Evolutionary conservation across 495 filamentous ascomycete species (phyloP).

Genomic region (Penicillium crystallinum): DNA sequence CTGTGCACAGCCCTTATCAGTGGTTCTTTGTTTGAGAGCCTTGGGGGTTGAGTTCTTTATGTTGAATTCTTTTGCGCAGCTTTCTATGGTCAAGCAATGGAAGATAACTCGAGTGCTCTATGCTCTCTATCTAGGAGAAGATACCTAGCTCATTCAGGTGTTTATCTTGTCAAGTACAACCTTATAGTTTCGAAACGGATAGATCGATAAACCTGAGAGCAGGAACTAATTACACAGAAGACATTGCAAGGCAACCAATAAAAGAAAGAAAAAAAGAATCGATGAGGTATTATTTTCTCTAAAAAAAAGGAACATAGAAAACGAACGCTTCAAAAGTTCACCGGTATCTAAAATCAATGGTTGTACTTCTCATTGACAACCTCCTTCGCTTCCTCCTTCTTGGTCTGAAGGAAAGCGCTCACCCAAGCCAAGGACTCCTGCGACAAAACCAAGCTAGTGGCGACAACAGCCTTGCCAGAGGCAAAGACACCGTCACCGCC

Average conservation of each 20-base stretch:
- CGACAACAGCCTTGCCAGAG: constrained; percentile 67
- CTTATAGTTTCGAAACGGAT: neutral
- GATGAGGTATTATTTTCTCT: constrained; percentile 27
- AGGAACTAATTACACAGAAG: neutral
- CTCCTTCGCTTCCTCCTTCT: constrained; percentile 60
- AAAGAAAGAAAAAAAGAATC: neutral
- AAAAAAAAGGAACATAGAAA: constrained; percentile 7
- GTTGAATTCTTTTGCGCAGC: neutral
- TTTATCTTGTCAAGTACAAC: neutral
- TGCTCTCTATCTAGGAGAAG: no score
- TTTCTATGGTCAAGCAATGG: neutral
- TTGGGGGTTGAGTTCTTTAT: neutral
- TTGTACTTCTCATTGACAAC: constrained; percentile 49
- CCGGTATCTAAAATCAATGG: constrained; percentile 17
- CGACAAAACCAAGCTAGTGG: constrained; percentile 66
- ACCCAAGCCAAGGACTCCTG: constrained; percentile 59
- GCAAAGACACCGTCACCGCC: constrained; percentile 62
- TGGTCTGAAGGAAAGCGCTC: constrained; percentile 48
- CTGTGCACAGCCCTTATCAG: constrained; percentile 19
- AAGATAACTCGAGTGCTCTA: no score
- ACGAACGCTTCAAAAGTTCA: constrained; percentile 3
- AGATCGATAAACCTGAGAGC: neutral
- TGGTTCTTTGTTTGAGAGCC: constrained; percentile 10
- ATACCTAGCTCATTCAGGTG: no score
- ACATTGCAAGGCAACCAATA: neutral